Base-by-base conservation (phyloP, 148 eudicot genomes). In the Rhododendron williamsianum region DNA sequence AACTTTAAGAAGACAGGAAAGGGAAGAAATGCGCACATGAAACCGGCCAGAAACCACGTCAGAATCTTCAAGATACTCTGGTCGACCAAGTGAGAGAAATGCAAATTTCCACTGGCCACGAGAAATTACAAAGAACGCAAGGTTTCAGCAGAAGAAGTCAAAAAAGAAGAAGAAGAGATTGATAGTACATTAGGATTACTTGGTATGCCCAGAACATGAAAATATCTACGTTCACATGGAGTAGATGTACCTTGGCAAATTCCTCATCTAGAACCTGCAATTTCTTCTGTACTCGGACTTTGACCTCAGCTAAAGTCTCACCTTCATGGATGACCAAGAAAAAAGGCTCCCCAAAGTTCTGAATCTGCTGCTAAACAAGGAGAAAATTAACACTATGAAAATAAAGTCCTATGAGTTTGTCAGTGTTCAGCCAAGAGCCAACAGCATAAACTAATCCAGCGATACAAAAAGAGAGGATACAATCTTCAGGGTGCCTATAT, bases 61-160 rank as follows among this genome's bases (percentile, higher is more conserved):
- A 15, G 95, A 84, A 88, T 97, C 98, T 80, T 92, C 90, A 52
- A 97, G 90, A 89, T 94, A 97, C 88, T 97, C 99, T 33, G 98
- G 98, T 80, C 98, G 91, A 71, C 98, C 98, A 85, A 95, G 87
- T 58, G 99, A 95, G 72, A 94, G 80, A 87, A 95, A 97, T 27
- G 99, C 99, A 89, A 93, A 92, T 83, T 94, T 97, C 99, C 99
- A 97, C 99, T 97, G 94, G 25, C 45, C 74, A 89, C 13, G 19
- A 58, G 74, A 78, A 81, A 85, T 27, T 23, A 71, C 49, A 65
- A 84, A 27, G 78, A 73, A 82, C 43, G 30, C 19, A 86, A 73
- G 46, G 49, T 82, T n/a, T 76, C 36, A 84, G 38, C 4, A 38
- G 46, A 41, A 19, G 23, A 71, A 65, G 9, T 36, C 51, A 41